phyloP scores from a whole-genome alignment of 2,329 filamentous ascomycete species.

The Neopestalotiopsis rosae region DNA sequence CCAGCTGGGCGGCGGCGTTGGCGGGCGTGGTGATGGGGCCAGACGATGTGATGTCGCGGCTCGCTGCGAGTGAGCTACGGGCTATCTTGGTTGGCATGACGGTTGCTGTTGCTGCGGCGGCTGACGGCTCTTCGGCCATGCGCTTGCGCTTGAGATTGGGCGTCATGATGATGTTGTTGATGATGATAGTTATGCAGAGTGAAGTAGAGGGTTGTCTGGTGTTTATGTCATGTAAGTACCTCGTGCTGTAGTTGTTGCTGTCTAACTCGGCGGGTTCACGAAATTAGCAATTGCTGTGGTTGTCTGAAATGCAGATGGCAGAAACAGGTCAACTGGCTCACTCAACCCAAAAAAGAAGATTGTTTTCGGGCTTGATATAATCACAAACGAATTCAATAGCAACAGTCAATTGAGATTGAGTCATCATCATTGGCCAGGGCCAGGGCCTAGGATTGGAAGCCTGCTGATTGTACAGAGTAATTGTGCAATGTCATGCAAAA shows the following conservation, averaged over 20 bases:
- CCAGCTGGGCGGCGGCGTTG: constrained; percentile 46
- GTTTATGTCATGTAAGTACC: background rate
- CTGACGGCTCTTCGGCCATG: constrained; percentile 8
- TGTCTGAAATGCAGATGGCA: background rate
- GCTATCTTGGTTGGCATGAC: constrained; percentile 20
- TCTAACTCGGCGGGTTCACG: background rate
- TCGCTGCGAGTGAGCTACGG: constrained; percentile 6
- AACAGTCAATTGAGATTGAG: background rate
- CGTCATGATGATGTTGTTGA: constrained; percentile 9
- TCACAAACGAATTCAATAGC: background rate
- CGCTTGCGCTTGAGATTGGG: constrained; percentile 34
- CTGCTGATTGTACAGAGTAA: background rate
- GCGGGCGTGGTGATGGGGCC: constrained; percentile 18
- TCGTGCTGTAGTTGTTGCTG: too few relatives aligned
- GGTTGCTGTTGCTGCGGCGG: background rate
- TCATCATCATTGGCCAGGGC: background rate
- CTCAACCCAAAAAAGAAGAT: background rate
- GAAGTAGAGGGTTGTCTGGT: background rate
- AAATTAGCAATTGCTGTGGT: background rate
- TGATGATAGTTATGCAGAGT: background rate
- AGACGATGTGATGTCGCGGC: constrained; percentile 16
- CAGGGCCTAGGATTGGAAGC: too few relatives aligned
- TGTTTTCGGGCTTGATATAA: background rate
- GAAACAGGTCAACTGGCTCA: background rate
- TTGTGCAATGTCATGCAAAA: background rate